Conservation (phyloP, 1,139 yeast genomes). For the Diutina scorzettiae region DNA sequence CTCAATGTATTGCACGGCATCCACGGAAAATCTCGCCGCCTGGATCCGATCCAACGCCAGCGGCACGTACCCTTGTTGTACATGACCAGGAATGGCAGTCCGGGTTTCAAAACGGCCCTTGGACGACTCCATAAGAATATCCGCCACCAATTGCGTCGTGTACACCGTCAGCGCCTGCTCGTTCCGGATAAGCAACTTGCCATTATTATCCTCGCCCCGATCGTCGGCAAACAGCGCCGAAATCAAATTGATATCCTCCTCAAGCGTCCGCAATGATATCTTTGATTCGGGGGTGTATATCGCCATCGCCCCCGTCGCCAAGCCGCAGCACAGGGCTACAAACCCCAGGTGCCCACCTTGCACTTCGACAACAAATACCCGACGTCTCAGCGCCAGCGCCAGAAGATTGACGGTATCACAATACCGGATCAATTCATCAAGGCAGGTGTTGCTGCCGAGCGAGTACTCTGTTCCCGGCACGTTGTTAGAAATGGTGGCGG, state of each 20-base stretch:
- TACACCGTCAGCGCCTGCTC: conserved; percentile 61
- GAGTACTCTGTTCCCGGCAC: conserved; percentile 97
- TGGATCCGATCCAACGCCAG: conserved; percentile 65
- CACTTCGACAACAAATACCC: conserved; percentile 92
- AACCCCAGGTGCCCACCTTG: conserved; percentile 97
- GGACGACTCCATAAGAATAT: conserved; percentile 55
- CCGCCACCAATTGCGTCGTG: conserved; percentile 54
- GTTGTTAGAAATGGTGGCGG: conserved; percentile 94
- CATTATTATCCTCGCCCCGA: conserved; percentile 71
- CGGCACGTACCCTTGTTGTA: conserved; percentile 76
- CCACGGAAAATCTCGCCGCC: conserved; percentile 60
- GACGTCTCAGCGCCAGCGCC: conserved; percentile 87
- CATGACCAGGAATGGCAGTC: conserved; percentile 75
- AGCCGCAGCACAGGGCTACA: conserved; percentile 79
- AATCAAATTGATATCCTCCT: conserved; percentile 64
- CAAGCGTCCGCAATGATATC: conserved; percentile 57
- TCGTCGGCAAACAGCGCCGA: conserved; percentile 60
- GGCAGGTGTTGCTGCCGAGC: conserved; percentile 86
- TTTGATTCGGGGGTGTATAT: conserved; percentile 90
- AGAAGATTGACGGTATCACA: conserved; percentile 94
- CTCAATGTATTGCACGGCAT: conserved; percentile 61
- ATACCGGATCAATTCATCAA: conserved; percentile 79
- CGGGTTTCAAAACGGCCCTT: conserved; percentile 60
- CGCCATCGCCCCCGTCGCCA: conserved; percentile 86
- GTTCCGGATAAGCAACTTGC: conserved; percentile 59